These are phyloP conservation scores for Fusarium camptoceras DNA, from an alignment of 2,329 filamentous ascomycete genomes.

Conservation along the genomic window DNA sequence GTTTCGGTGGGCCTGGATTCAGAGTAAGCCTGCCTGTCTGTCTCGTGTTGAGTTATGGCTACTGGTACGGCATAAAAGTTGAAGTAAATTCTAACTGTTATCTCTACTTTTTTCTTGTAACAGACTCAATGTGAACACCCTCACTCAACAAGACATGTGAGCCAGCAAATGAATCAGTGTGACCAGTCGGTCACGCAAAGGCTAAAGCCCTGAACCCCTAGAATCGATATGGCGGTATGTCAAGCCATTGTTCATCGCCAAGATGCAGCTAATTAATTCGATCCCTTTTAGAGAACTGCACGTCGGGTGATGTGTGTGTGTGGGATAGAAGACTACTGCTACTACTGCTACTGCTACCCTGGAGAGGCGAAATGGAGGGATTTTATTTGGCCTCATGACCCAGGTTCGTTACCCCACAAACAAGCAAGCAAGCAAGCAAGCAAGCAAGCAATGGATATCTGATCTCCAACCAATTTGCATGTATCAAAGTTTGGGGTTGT, in stretches of 20 bases:
- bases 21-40: constrained; percentile 10
- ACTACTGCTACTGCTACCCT: constrained; percentile 15
- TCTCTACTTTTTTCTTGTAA: no score
- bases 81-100: background rate
- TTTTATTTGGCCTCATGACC: constrained; percentile 18
- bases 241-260: background rate
- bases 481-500: background rate
- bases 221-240: background rate
- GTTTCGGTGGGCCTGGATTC: constrained; percentile 10
- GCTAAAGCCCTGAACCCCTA: background rate
- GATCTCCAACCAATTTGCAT: background rate
- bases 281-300: background rate
- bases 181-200: constrained; percentile 10
- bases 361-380: constrained; percentile 19
- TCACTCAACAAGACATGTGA: background rate
- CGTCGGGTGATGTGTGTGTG: constrained; percentile 12
- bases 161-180: background rate
- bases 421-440: background rate
- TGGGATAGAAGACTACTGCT: background rate
- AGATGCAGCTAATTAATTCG: background rate
- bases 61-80: constrained; percentile 6
- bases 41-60: constrained; percentile 2
- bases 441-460: background rate
- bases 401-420: constrained; percentile 2
- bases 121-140: constrained; percentile 22